These are phyloP conservation scores for Cocos nucifera DNA, from an alignment of 176 grass and related monocot genomes.

Conservation along the genomic window DNA sequence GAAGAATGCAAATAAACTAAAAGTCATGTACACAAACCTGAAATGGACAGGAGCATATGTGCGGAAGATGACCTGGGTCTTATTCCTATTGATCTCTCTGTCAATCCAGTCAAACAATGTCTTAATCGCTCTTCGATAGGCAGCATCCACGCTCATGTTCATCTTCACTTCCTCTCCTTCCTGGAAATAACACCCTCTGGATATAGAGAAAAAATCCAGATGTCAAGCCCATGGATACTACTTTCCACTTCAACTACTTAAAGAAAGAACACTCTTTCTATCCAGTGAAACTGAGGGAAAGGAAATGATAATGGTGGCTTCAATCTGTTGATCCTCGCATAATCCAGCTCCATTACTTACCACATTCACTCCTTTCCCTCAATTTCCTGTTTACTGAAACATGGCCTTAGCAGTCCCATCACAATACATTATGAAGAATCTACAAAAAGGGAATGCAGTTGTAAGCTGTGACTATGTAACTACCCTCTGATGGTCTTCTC, in stretches of 20 bases:
- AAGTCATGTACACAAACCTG: slow-evolving; percentile 11
- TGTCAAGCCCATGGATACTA: no score
- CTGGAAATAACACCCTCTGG: slow-evolving; percentile 48
- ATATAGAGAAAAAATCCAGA: not conserved
- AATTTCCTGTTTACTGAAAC: no score
- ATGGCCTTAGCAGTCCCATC: no score
- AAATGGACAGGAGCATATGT: slow-evolving; percentile 46
- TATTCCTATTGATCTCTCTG: slow-evolving; percentile 22
- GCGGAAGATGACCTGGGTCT: slow-evolving; percentile 35
- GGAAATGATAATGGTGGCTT: no score
- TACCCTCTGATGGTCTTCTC: slow-evolving; percentile 31
- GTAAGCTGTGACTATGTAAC: not conserved
- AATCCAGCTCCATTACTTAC: no score
- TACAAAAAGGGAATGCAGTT: no score
- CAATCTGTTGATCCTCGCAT: no score
- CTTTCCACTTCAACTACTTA: no score
- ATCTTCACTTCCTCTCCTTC: slow-evolving; percentile 45
- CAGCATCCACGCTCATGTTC: slow-evolving; percentile 39
- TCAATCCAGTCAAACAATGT: slow-evolving; percentile 42
- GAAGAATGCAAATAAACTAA: not conserved
- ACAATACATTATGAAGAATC: no score
- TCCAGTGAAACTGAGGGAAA: no score
- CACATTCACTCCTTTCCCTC: no score
- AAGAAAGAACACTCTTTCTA: no score
- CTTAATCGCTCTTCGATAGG: slow-evolving; percentile 24